These are phyloP conservation scores for Teratosphaeria nubilosa DNA, from an alignment of 2,329 filamentous ascomycete genomes.

Conservation along the genomic window DNA sequence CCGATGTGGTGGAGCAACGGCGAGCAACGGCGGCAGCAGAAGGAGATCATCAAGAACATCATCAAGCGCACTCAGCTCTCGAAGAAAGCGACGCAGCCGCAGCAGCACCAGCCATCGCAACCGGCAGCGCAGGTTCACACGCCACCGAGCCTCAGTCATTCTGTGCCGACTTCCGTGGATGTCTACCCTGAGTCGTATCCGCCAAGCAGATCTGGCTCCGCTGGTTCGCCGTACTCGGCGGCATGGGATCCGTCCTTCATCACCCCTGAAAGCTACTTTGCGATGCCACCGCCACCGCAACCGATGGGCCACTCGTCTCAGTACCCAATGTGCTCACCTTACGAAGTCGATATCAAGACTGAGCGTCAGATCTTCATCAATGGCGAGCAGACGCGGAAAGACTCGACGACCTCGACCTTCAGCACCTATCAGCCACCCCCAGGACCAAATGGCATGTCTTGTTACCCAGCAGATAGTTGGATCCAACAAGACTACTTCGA, in stretches of 20 bases:
- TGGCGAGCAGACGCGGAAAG: conserved; percentile 71
- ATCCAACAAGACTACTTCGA: conserved; percentile 62
- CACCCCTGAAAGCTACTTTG: conserved; percentile 47
- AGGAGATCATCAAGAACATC: conserved; percentile 91
- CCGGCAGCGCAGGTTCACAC: conserved; percentile 44
- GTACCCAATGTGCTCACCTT: conserved; percentile 60
- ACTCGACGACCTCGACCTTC: conserved; percentile 85
- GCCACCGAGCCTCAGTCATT: conserved; percentile 70
- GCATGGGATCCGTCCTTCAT: conserved; percentile 57
- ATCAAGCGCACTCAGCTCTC: conserved; percentile 95
- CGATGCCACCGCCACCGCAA: conserved; percentile 46
- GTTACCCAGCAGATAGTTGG: conserved; percentile 57
- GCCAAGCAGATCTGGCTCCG: conserved; percentile 63
- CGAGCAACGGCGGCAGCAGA: conserved; percentile 73
- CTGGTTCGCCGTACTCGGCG: conserved; percentile 66
- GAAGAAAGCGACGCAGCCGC: conserved; percentile 59
- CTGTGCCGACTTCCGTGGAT: conserved; percentile 62
- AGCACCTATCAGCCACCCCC: conserved; percentile 80
- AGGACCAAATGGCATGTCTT: conserved; percentile 53
- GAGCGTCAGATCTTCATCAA: conserved; percentile 91
- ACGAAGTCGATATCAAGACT: conserved; percentile 92
- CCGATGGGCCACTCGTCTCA: conserved; percentile 15
- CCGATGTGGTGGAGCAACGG: conserved; percentile 97
- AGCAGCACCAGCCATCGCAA: conserved; percentile 24
- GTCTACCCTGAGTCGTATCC: conserved; percentile 66